These are phyloP conservation scores for Pythium chondricola DNA, from an alignment of 352 stramenopile genomes.

Conservation along the genomic window DNA sequence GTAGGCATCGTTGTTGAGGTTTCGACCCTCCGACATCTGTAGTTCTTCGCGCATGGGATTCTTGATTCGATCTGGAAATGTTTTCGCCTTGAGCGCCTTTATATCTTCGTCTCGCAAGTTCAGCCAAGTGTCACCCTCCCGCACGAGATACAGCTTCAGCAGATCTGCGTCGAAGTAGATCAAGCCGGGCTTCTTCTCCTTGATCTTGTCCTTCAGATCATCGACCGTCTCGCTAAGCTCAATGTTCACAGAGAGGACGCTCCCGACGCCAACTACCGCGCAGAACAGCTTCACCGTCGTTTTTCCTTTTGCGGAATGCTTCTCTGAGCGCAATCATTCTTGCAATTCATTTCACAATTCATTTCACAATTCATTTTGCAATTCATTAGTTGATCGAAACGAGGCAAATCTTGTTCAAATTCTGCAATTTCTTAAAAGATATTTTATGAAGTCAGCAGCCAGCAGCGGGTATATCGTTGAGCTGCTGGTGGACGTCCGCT, in stretches of 20 bases:
- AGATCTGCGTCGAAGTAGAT: conserved; percentile 12
- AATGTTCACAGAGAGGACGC: conserved; percentile 12
- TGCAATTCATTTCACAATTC: conserved; percentile 2
- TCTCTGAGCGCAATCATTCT: conserved; percentile 1
- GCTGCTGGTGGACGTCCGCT: no score
- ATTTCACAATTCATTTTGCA: background rate
- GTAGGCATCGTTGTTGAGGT: conserved; percentile 9
- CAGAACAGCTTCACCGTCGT: conserved; percentile 19
- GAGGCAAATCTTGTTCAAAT: no score
- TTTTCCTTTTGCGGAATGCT: conserved; percentile 10
- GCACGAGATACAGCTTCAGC: conserved; percentile 23
- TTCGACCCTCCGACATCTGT: conserved; percentile 4
- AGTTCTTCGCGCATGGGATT: conserved; percentile 6
- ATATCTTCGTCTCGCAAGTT: conserved; percentile 8
- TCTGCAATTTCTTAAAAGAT: no score
- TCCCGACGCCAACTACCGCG: conserved; percentile 12
- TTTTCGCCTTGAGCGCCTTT: conserved; percentile 4
- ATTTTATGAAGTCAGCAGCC: no score
- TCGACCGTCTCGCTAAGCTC: conserved; percentile 4
- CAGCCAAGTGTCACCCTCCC: conserved; percentile 11
- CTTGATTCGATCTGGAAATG: conserved; percentile 2
- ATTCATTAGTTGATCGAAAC: conserved; percentile 5
- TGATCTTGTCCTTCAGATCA: conserved; percentile 21
- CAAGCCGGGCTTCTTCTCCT: conserved; percentile 7
- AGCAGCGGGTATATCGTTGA: no score